Conservation (phyloP, 768 basidiomycete species). For the Auricularia auricula-judae region DNA sequence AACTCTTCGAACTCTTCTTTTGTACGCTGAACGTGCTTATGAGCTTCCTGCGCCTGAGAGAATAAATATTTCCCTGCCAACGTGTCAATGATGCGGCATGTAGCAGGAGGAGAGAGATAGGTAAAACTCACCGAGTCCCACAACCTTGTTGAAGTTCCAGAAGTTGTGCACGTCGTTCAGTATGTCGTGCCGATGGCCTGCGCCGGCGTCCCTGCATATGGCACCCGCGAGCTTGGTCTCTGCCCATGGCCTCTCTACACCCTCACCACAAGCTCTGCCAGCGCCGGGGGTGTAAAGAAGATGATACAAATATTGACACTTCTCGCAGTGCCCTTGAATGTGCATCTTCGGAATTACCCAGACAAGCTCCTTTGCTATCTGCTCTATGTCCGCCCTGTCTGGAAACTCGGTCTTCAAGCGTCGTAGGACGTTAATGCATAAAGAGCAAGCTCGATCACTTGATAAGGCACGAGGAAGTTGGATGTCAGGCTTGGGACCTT, state of each 20-base stretch:
- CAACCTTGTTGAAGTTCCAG: conserved; percentile 9
- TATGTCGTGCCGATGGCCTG: conserved; percentile 11
- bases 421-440: background rate
- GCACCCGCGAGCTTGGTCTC: conserved; percentile 10
- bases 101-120: too few relatives aligned
- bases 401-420: background rate
- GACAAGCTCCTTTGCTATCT: background rate
- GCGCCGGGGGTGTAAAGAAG: too few relatives aligned
- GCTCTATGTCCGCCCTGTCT: background rate
- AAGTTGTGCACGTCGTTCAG: conserved; percentile 5
- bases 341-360: background rate
- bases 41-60: too few relatives aligned
- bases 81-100: too few relatives aligned
- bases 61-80: too few relatives aligned
- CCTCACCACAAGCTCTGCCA: conserved; percentile 13
- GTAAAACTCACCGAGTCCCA: background rate
- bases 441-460: background rate
- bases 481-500: background rate
- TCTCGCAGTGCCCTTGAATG: background rate
- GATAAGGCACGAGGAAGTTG: background rate
- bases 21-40: too few relatives aligned
- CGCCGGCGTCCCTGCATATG: conserved; percentile 12
- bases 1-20: too few relatives aligned
- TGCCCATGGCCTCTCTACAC: conserved; percentile 17
- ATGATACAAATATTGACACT: background rate